Evolutionary conservation across 108 stramenopile species (phyloP).

Genomic region (Cyclotella sp.): DNA sequence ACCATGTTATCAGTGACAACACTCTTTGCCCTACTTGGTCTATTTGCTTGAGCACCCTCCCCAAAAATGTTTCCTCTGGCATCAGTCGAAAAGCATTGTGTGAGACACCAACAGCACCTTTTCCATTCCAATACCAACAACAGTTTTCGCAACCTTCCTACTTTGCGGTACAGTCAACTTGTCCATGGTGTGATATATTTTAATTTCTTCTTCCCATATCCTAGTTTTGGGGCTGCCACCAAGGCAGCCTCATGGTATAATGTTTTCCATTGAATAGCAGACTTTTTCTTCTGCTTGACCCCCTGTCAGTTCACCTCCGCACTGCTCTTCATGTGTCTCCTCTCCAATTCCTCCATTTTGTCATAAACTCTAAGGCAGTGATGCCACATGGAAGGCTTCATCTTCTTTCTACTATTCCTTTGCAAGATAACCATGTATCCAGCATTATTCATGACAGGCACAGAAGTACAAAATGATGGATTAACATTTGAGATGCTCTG

Average conservation of each 20-base stretch:
- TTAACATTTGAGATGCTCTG: slow-evolving; percentile 69
- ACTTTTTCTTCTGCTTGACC: background rate
- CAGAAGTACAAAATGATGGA: slow-evolving; percentile 73
- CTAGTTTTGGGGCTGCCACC: slow-evolving; percentile 78
- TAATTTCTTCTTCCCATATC: slow-evolving; percentile 72
- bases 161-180: background rate
- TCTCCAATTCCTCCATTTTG: slow-evolving; percentile 65
- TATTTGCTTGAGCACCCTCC: background rate
- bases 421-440: slow-evolving; percentile 75
- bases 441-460: slow-evolving; percentile 79
- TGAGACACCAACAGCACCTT: too few relatives aligned
- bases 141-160: slow-evolving; percentile 2
- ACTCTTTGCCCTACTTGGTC: background rate
- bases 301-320: too few relatives aligned
- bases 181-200: slow-evolving; percentile 65
- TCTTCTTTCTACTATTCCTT: slow-evolving; percentile 76
- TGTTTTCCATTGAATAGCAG: slow-evolving; percentile 54
- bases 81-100: too few relatives aligned
- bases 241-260: slow-evolving; percentile 80
- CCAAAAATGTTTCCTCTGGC: background rate
- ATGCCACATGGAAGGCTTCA: slow-evolving; percentile 80
- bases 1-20: slow-evolving; percentile 78
- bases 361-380: slow-evolving; percentile 76
- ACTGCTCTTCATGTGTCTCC: background rate
- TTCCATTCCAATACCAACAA: slow-evolving; percentile 20